phyloP scores from a whole-genome alignment of 2,329 filamentous ascomycete genomes.

The Aspergillus awamori region DNA sequence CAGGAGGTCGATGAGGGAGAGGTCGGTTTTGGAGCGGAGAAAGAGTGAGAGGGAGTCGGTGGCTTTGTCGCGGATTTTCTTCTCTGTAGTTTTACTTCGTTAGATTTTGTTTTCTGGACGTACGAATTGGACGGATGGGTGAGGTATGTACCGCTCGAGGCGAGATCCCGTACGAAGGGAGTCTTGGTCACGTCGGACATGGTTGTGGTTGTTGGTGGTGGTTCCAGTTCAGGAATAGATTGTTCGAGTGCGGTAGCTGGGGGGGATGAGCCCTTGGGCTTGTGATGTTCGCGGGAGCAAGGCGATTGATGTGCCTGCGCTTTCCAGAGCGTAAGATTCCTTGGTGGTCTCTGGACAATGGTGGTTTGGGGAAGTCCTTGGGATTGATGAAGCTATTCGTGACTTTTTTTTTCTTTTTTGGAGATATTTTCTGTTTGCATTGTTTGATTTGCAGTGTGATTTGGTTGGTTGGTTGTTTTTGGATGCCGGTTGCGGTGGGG shows the following conservation, averaged over 20 bases:
- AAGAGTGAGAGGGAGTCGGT: constrained; percentile 76
- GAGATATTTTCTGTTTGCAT: constrained; percentile 12
- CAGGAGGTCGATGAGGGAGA: constrained; percentile 71
- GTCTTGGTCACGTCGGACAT: constrained; percentile 51
- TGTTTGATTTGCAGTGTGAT: constrained; percentile 8
- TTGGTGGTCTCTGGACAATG: not conserved
- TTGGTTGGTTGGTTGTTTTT: constrained; percentile 13
- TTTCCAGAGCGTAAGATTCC: not conserved
- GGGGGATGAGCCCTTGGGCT: not conserved
- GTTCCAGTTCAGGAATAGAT: not conserved
- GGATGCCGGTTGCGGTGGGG: not conserved
- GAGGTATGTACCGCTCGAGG: constrained; percentile 70
- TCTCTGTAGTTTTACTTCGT: constrained; percentile 58
- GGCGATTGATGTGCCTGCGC: not conserved
- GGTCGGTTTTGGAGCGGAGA: constrained; percentile 65
- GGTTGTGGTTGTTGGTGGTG: not conserved
- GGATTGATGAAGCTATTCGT: constrained; percentile 4
- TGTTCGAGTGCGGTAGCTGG: not conserved
- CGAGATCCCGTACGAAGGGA: constrained; percentile 81
- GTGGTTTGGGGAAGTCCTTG: not conserved
- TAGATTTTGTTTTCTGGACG: constrained; percentile 4
- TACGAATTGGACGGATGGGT: not conserved
- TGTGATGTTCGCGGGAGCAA: not conserved
- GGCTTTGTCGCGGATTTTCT: constrained; percentile 74
- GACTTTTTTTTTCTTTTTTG: constrained; percentile 15